Evolutionary conservation across 805 yeast genomes (phyloP).

Genomic region (Hanseniaspora clermontiae): DNA sequence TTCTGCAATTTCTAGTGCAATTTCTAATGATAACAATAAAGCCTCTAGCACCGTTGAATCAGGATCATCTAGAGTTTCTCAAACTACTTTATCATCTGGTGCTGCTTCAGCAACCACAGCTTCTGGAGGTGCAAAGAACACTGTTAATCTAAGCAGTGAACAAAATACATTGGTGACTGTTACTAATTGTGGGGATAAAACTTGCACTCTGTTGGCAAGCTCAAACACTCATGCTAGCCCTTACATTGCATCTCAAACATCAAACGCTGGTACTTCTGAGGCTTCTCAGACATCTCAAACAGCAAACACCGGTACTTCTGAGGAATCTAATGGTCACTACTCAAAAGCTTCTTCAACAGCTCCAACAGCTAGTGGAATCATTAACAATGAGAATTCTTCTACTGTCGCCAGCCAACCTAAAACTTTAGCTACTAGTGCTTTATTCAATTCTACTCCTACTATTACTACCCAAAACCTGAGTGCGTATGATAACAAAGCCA

Average conservation of each 20-base stretch:
- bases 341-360: not conserved
- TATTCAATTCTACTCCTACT: not conserved
- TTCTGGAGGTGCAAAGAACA: not conserved
- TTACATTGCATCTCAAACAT: not conserved
- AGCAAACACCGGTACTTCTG: not conserved
- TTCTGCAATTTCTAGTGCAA: not conserved
- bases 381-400: not conserved
- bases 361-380: not conserved
- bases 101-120: too few species aligned
- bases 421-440: not conserved
- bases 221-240: not conserved
- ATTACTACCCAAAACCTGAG: not conserved
- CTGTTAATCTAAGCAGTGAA: not conserved
- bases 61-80: not conserved
- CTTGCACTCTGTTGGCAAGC: not conserved
- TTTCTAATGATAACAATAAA: not conserved
- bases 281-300: not conserved
- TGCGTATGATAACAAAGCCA: not conserved
- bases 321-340: too few species aligned
- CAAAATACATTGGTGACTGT: not conserved
- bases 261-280: not conserved
- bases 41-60: conserved; percentile 1
- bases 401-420: not conserved
- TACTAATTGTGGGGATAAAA: not conserved
- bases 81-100: not conserved